phyloP scores from a whole-genome alignment of 805 yeast species.

The Kodamaea jinghongensis region DNA sequence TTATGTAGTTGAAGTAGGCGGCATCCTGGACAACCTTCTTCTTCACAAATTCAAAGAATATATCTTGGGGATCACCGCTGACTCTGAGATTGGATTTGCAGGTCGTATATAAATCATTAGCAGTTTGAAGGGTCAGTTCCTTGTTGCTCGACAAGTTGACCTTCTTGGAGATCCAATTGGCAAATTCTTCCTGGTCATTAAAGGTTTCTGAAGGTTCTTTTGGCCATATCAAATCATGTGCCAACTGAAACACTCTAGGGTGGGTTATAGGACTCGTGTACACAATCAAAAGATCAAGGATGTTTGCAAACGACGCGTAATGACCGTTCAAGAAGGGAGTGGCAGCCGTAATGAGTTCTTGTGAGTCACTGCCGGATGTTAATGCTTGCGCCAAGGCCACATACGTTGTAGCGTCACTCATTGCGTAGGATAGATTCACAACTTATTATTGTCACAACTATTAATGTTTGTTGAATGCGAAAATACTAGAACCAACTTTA shows the following conservation, averaged over 20 bases:
- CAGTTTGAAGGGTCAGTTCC: slow-evolving; percentile 5
- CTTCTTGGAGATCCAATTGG: slow-evolving; percentile 4
- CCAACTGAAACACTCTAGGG: slow-evolving; percentile 6
- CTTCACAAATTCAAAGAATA: slow-evolving; percentile 10
- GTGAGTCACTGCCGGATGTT: slow-evolving; percentile 1
- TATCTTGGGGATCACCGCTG: slow-evolving; percentile 1
- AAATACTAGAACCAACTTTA: background rate
- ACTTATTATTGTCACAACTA: no score
- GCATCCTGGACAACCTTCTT: slow-evolving; percentile 15
- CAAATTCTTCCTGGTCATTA: slow-evolving; percentile 7
- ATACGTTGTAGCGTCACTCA: slow-evolving; percentile 3
- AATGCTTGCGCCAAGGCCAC: slow-evolving; percentile 4
- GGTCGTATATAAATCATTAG: slow-evolving; percentile 1
- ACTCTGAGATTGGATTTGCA: slow-evolving; percentile 2
- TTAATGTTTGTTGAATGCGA: background rate
- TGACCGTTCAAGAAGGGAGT: slow-evolving; percentile 3
- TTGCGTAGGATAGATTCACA: no score
- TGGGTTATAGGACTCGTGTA: slow-evolving; percentile 9
- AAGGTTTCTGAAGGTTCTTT: background rate
- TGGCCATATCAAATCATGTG: slow-evolving; percentile 3
- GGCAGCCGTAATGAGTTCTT: slow-evolving; percentile 1
- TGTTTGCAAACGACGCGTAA: slow-evolving; percentile 6
- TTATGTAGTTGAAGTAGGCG: slow-evolving; percentile 12
- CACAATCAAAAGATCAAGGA: slow-evolving; percentile 3
- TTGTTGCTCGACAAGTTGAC: background rate